Evolutionary conservation across 768 basidiomycete genomes (phyloP), one percentile per base, ranked within the genome.

Genomic region (Tylopilus sp.): DNA sequence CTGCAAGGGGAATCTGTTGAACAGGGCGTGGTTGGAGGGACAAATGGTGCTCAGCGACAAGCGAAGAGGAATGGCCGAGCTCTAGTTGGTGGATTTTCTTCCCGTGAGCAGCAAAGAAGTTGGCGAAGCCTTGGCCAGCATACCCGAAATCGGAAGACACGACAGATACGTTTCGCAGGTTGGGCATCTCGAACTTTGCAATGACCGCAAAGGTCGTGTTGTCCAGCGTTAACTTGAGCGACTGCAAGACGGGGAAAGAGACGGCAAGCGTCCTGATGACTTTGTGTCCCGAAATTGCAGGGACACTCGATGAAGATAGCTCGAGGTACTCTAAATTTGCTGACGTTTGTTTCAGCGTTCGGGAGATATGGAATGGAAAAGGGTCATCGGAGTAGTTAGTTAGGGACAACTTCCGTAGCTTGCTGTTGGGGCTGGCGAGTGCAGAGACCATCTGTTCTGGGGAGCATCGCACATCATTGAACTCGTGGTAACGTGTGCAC

Each of bases 111-210:
- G 76, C 71, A 69, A 89, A 86, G 69, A 89, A 89, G 45, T 70
- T 65, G 22, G 78, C 66, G 61, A 89, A 88, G 5, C 87, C 87
- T 19, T 67, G 72, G 1, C 79, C 79, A n/a, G 84, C 80, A 61
- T 87, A 87, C 48, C 76, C 78, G 58, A 87, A 88, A 67, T 89
- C 87, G 13, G 85, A 80, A 10, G 82, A 81, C 34, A 89, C 72
- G 26, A 89, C 84, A 4, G 81, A 86, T 24, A 89, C 76, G 60
- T 85, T 82, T 25, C 73, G 74, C 42, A 89, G 74, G 8, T 57
- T 63, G 3, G 87, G 87, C 78, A 89, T 82, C 56, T 71, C 68
- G 87, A 87, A 89, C 4, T 73, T 72, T 1, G 86, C 76, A 22
- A 89, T 79, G 12, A 85, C 79, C 4, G 77, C 74, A 54, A 89